Evolutionary conservation across 2,329 filamentous ascomycete species (phyloP).

Genomic region (Orbilia blumenaviensis): DNA sequence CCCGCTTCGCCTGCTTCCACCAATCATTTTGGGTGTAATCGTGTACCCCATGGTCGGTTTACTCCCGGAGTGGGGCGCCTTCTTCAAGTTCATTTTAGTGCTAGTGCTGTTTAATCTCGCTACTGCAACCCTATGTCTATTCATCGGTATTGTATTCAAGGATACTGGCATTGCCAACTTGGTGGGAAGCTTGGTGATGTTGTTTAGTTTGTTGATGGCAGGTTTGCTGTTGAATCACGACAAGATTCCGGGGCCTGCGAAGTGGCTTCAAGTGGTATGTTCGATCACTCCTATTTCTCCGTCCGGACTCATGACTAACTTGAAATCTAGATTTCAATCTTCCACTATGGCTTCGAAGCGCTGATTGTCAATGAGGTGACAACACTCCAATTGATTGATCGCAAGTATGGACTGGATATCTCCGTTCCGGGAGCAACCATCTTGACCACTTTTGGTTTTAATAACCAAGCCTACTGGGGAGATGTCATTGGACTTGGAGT

Average conservation of each 20-base stretch:
- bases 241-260: constrained; percentile 81
- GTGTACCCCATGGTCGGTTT: constrained; percentile 98
- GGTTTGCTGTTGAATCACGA: constrained; percentile 94
- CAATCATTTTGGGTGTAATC: constrained; percentile 92
- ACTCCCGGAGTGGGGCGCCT: constrained; percentile 80
- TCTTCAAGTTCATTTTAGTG: constrained; percentile 89
- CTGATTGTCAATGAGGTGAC: constrained; percentile 97
- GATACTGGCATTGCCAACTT: constrained; percentile 91
- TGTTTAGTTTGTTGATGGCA: constrained; percentile 94
- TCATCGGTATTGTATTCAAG: constrained; percentile 94
- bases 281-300: background rate
- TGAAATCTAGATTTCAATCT: constrained; percentile 77
- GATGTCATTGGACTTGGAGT: constrained; percentile 83
- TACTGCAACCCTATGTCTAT: constrained; percentile 89
- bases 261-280: constrained; percentile 85
- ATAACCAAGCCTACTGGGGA: constrained; percentile 83
- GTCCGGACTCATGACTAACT: constrained; percentile 57
- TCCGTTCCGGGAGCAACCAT: constrained; percentile 95
- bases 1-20: constrained; percentile 90
- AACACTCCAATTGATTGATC: constrained; percentile 85
- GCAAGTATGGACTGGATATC: constrained; percentile 95
- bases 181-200: constrained; percentile 93
- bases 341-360: constrained; percentile 96
- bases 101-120: constrained; percentile 96
- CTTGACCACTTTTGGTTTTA: constrained; percentile 91